Conservation (phyloP, 2,329 filamentous ascomycete species). For the Drechslerella coelobrocha region DNA sequence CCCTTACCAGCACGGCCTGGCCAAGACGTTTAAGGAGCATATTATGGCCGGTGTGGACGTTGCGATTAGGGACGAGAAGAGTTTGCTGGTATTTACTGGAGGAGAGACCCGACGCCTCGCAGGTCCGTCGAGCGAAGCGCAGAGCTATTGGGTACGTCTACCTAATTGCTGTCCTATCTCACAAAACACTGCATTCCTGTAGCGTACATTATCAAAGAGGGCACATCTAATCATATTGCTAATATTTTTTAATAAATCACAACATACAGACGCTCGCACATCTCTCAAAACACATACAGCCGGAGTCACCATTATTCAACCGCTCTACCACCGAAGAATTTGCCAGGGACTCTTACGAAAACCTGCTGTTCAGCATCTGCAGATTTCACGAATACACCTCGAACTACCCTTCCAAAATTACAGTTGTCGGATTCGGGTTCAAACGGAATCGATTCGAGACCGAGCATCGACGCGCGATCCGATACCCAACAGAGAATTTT, state of each 20-base stretch:
- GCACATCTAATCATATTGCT: not conserved
- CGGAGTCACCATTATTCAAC: conserved; percentile 41
- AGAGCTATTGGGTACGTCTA: conserved; percentile 65
- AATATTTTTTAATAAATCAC: not conserved
- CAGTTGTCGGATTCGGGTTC: conserved; percentile 73
- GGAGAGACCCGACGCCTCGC: conserved; percentile 68
- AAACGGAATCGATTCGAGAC: conserved; percentile 70
- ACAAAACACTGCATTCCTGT: too few relatives aligned
- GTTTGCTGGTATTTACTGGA: conserved; percentile 74
- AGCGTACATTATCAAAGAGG: too few relatives aligned
- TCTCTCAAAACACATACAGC: conserved; percentile 36
- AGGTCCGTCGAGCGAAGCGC: conserved; percentile 67
- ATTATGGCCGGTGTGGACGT: conserved; percentile 69
- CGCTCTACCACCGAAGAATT: conserved; percentile 65
- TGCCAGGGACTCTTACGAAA: conserved; percentile 85
- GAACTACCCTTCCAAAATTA: conserved; percentile 67
- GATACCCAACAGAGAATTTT: conserved; percentile 61
- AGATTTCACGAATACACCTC: conserved; percentile 60
- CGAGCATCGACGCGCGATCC: conserved; percentile 70
- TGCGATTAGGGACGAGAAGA: conserved; percentile 61
- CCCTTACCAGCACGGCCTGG: conserved; percentile 71
- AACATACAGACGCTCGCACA: conserved; percentile 25
- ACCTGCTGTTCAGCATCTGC: conserved; percentile 77
- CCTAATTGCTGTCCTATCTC: not conserved
- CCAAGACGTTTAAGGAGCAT: conserved; percentile 79